Percentiles rank a stretch among this genome's conserved stretches.
Evolutionary conservation across 805 yeast genomes (phyloP).

Genomic region (Kregervanrija delftensis): DNA sequence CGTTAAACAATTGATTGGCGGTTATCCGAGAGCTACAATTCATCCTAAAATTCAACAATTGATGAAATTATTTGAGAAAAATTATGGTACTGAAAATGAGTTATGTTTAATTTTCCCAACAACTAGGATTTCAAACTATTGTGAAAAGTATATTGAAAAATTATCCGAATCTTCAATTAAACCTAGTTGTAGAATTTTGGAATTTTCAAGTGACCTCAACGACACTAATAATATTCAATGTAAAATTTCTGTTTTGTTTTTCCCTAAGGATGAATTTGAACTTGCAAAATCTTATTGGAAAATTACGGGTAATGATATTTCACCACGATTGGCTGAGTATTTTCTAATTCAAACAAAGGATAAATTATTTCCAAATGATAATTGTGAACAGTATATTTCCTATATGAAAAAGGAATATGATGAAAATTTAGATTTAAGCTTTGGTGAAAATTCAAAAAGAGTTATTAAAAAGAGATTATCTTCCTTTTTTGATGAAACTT

Average conservation of each 20-base stretch:
- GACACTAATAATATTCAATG: constrained; percentile 56
- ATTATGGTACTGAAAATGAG: constrained; percentile 79
- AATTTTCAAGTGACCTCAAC: constrained; percentile 70
- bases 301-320: constrained; percentile 94
- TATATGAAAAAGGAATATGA: constrained; percentile 90
- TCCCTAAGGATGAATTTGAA: constrained; percentile 49
- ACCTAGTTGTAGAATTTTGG: constrained; percentile 37
- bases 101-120: constrained; percentile 70
- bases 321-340: constrained; percentile 85
- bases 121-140: constrained; percentile 71
- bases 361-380: constrained; percentile 24
- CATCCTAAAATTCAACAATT: constrained; percentile 57
- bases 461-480: constrained; percentile 73
- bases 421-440: constrained; percentile 72
- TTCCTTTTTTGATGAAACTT: constrained; percentile 31
- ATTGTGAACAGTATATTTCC: constrained; percentile 45
- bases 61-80: constrained; percentile 45
- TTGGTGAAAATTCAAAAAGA: constrained; percentile 66
- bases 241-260: constrained; percentile 67
- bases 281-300: constrained; percentile 92
- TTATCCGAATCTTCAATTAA: constrained; percentile 28
- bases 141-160: constrained; percentile 66
- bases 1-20: constrained; percentile 67
- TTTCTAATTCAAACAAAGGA: constrained; percentile 53
- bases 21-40: constrained; percentile 82